These are phyloP conservation scores for Chionographis japonica DNA, from an alignment of 106 monocot genomes.

Conservation along the genomic window DNA sequence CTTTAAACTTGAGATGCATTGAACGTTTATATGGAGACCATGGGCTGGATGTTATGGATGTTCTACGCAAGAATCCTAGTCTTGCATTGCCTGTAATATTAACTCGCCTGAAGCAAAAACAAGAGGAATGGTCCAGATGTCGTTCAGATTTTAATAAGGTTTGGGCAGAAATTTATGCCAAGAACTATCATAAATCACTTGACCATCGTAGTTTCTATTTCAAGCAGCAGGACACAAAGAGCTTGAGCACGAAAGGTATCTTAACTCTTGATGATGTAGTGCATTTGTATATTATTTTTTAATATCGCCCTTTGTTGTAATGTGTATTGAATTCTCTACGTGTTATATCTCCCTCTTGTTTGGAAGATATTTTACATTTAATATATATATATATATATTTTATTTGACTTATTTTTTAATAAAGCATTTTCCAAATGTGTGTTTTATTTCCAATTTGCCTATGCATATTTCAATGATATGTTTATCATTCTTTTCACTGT, in stretches of 20 bases:
- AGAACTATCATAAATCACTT: slow-evolving; percentile 97
- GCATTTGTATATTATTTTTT: too few species aligned
- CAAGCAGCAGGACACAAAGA: slow-evolving; percentile 96
- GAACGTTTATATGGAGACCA: slow-evolving; percentile 96
- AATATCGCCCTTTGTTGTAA: too few species aligned
- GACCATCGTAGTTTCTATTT: slow-evolving; percentile 98
- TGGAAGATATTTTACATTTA: neutral
- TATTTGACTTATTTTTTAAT: too few species aligned
- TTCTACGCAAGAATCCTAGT: slow-evolving; percentile 80
- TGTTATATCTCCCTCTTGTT: too few species aligned
- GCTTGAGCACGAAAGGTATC: slow-evolving; percentile 87
- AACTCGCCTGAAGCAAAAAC: slow-evolving; percentile 95
- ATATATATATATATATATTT: neutral
- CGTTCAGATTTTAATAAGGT: slow-evolving; percentile 97
- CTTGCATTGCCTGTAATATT: slow-evolving; percentile 86
- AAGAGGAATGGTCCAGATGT: slow-evolving; percentile 96
- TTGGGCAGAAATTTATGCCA: slow-evolving; percentile 96
- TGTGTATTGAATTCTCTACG: too few species aligned
- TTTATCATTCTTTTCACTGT: neutral
- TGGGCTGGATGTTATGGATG: slow-evolving; percentile 92
- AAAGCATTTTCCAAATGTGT: too few species aligned
- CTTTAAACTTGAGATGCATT: slow-evolving; percentile 89
- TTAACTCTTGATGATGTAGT: neutral
- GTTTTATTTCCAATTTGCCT: too few species aligned
- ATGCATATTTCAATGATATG: too few species aligned